These are phyloP conservation scores for Zarea fungicola DNA, from an alignment of 2,329 filamentous ascomycete species.

Conservation along the genomic window DNA sequence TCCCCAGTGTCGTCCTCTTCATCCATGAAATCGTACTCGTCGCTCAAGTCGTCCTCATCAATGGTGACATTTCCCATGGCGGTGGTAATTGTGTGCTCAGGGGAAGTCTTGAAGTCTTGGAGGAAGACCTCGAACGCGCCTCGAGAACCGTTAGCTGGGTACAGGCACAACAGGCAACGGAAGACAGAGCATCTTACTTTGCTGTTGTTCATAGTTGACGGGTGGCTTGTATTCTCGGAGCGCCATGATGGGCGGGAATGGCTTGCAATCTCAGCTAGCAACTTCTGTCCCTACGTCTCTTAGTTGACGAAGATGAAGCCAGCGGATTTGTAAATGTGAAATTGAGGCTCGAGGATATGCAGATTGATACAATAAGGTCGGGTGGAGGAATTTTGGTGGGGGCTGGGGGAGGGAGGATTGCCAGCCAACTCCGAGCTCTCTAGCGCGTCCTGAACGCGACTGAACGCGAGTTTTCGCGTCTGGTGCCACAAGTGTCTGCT, in stretches of 20 bases:
- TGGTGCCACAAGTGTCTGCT: constrained; percentile 26
- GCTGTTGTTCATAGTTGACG: constrained; percentile 84
- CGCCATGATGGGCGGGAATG: constrained; percentile 58
- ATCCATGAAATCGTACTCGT: constrained; percentile 92
- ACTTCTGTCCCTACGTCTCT: constrained; percentile 5
- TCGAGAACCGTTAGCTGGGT: constrained; percentile 34
- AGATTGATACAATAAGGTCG: neutral
- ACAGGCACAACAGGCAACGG: neutral
- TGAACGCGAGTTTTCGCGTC: constrained; percentile 29
- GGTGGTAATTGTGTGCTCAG: constrained; percentile 65
- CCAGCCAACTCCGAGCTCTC: constrained; percentile 20
- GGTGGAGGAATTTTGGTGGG: constrained; percentile 10
- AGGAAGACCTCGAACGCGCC: constrained; percentile 85
- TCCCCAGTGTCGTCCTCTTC: constrained; percentile 60
- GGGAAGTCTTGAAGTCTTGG: constrained; percentile 77
- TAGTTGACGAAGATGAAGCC: neutral
- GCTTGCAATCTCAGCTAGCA: constrained; percentile 15
- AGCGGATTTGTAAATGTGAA: constrained; percentile 3
- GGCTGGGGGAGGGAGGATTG: constrained; percentile 23
- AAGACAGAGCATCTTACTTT: constrained; percentile 61
- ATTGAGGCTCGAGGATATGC: constrained; percentile 7
- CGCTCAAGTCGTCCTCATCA: constrained; percentile 78
- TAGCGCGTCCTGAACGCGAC: constrained; percentile 23
- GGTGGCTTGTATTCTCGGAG: constrained; percentile 72
- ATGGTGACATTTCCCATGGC: constrained; percentile 82